Conservation (phyloP, 768 basidiomycete species). For the Auricularia auricula-judae region DNA sequence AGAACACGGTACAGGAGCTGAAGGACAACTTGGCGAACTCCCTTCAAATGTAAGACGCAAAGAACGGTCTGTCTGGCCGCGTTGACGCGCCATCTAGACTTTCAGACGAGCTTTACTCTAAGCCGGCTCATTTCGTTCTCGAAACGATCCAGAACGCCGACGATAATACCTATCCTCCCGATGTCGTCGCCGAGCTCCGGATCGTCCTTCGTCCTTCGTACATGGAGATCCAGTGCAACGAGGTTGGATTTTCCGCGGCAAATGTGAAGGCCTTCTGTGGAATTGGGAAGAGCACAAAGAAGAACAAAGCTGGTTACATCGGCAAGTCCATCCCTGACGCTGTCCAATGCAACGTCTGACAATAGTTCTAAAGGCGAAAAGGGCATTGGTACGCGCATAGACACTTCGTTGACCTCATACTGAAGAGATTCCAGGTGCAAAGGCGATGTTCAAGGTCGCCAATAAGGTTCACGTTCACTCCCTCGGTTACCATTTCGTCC, state of each 20-base stretch:
- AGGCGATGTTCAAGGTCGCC: slow-evolving; percentile 20
- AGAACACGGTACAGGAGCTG: not conserved
- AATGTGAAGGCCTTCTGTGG: slow-evolving; percentile 17
- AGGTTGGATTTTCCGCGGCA: slow-evolving; percentile 12
- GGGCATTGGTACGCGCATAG: slow-evolving; percentile 13
- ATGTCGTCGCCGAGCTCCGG: slow-evolving; percentile 7
- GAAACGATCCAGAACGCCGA: slow-evolving; percentile 21
- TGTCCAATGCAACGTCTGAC: no score
- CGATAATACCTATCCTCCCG: slow-evolving; percentile 12
- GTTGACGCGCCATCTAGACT: not conserved
- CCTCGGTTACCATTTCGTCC: slow-evolving; percentile 12
- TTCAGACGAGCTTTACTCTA: slow-evolving; percentile 16
- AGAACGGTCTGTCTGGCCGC: no score
- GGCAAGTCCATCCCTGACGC: slow-evolving; percentile 3
- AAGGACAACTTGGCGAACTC: not conserved
- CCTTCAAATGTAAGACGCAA: not conserved
- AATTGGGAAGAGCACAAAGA: slow-evolving; percentile 17
- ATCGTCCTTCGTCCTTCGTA: slow-evolving; percentile 7
- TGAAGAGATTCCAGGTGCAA: slow-evolving; percentile 11
- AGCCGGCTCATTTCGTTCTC: slow-evolving; percentile 17
- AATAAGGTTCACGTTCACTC: slow-evolving; percentile 15
- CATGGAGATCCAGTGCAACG: slow-evolving; percentile 15
- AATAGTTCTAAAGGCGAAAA: slow-evolving; percentile 14
- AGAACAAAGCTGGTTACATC: slow-evolving; percentile 6
- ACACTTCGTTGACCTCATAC: not conserved